Base-by-base conservation (phyloP, 106 monocot species). In the Xerophyta viscosa region DNA sequence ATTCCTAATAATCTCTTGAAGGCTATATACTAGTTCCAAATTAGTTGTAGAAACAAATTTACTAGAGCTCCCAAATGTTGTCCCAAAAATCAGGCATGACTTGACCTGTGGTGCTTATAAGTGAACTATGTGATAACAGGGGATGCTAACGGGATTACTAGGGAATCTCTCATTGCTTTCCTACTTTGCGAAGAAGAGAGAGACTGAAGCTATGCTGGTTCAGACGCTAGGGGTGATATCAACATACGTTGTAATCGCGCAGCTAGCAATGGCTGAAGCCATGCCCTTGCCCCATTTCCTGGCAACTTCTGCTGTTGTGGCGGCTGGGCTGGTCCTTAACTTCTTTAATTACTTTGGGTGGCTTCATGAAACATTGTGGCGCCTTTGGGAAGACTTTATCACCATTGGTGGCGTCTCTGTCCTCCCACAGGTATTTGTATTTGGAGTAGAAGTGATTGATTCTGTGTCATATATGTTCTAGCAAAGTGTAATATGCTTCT, bases 181-280 rank as follows among this genome's bases (percentile, higher is more conserved):
- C 4, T 98, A 98, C 54, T 98, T 98, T 12, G 88, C 89, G 1
- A 98, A 98, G 74, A 89, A 98, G 82, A 86, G 48, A 74, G 96
- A 98, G 73, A 74, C 82, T 3, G 96, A 82, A 64, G 96, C 89
- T 0, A 70, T 80, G 2, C 27, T 98, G 6, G 86, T 98, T 1
- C 96, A 98, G 64, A 77, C 96, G 8, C 47, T 86, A 8, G 96
- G 96, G 0, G 96, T 98, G 11, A 30, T 98, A 7, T 98, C 96
- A 20, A 89, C 80, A 2, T 98, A 89, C n/a, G 69, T 60, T 14
- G 94, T 96, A 20, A 62, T 98, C 20, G 68, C 49, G 24, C 96
- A 98, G 71, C 82, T 98, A 12, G 82, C 86, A 0, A 62, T 86
- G 58, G 96, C 85, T 0, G 77, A 67, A 28, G 71, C 96, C 8